Conservation (phyloP, 140 eudicot species). For the Stevia rebaudiana region DNA sequence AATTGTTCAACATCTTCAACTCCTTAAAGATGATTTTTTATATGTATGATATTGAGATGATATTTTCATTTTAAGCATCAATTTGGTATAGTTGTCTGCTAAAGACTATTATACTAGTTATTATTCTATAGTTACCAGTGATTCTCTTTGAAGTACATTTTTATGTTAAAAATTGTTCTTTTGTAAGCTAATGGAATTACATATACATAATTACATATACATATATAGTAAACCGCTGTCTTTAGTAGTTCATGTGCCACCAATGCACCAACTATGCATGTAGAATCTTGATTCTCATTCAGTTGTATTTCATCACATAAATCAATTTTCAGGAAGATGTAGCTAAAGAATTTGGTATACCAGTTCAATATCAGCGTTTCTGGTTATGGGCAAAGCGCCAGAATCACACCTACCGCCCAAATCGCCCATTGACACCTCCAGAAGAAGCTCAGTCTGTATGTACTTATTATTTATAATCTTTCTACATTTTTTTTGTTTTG, state of each 20-base stretch:
- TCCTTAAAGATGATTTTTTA: not conserved
- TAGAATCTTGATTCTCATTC: not conserved
- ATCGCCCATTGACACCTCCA: slow-evolving; percentile 70
- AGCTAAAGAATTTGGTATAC: slow-evolving; percentile 82
- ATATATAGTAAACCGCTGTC: not conserved
- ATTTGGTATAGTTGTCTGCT: not conserved
- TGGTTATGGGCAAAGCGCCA: slow-evolving; percentile 95
- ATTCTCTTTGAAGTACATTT: not conserved
- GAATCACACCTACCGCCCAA: slow-evolving; percentile 79
- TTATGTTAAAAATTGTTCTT: not conserved
- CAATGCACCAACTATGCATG: not conserved
- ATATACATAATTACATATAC: not conserved
- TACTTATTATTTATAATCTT: slow-evolving; percentile 4
- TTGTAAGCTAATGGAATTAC: not conserved
- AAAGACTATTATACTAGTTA: not conserved
- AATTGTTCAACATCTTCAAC: not conserved
- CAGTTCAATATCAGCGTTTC: slow-evolving; percentile 75
- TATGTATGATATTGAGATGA: not conserved
- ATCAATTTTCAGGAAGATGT: slow-evolving; percentile 62
- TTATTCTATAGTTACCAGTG: not conserved
- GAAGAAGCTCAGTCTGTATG: slow-evolving; percentile 88
- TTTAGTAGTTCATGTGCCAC: not conserved
- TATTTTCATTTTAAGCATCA: not conserved
- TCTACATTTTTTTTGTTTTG: not conserved
- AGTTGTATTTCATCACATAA: not conserved